phyloP scores from a whole-genome alignment of 805 yeast species.

The Metschnikowia lachancei region DNA sequence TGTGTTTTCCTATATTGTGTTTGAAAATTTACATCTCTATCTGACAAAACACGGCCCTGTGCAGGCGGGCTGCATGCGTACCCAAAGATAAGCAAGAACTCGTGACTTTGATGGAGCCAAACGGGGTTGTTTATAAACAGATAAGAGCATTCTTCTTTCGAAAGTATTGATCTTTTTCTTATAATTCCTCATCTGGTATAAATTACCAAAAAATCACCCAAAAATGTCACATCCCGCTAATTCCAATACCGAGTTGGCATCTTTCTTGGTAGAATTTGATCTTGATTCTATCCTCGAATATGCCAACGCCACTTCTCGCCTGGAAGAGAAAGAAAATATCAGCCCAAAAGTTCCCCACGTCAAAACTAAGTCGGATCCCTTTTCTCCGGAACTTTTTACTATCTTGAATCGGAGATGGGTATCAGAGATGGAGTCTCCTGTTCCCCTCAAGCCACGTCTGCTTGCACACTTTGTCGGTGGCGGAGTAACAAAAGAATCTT shows the following conservation, averaged over 20 bases:
- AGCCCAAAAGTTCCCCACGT: background rate
- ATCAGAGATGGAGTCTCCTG: slow-evolving; percentile 8
- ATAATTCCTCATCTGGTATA: too few species aligned
- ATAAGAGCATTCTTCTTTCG: background rate
- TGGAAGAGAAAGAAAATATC: background rate
- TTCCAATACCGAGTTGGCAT: background rate
- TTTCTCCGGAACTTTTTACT: background rate
- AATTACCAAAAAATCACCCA: too few species aligned
- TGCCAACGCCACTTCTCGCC: slow-evolving; percentile 2
- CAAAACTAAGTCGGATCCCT: background rate
- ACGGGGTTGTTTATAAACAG: background rate
- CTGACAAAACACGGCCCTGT: too few species aligned
- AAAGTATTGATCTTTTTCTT: too few species aligned
- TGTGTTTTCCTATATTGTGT: background rate
- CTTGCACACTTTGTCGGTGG: slow-evolving; percentile 8
- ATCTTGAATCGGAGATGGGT: slow-evolving; percentile 8
- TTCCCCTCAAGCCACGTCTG: slow-evolving; percentile 1
- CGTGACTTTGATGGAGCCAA: background rate
- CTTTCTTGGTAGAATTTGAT: slow-evolving; percentile 17
- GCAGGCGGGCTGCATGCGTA: too few species aligned
- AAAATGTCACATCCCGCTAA: background rate
- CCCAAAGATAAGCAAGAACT: background rate
- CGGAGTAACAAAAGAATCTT: slow-evolving; percentile 1
- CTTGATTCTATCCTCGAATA: slow-evolving; percentile 16
- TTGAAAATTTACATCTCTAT: too few species aligned